phyloP scores from a whole-genome alignment of 441 rosid species.

The Rhodomyrtus psidioides region DNA sequence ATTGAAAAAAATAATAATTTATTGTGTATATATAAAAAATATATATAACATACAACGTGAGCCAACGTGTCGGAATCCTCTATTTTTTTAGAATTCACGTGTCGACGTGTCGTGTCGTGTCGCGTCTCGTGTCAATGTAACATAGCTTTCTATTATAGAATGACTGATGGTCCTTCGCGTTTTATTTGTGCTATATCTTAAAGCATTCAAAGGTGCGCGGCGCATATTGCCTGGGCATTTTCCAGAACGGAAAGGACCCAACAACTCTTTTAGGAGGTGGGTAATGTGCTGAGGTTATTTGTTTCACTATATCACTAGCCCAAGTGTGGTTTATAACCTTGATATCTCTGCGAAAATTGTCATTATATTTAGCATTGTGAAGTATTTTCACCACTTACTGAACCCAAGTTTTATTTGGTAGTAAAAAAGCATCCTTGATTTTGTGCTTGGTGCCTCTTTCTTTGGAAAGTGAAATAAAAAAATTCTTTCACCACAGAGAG shows the following conservation, averaged over 20 bases:
- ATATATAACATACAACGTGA: too few species aligned
- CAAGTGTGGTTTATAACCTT: background rate
- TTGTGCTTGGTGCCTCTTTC: background rate
- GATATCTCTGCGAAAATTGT: background rate
- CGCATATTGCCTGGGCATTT: conserved; percentile 86
- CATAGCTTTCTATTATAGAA: background rate
- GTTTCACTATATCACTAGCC: background rate
- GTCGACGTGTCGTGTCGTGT: too few species aligned
- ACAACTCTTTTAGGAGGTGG: conserved; percentile 94
- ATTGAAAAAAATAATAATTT: too few species aligned
- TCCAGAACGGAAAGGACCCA: conserved; percentile 82
- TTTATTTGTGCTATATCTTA: conserved; percentile 3
- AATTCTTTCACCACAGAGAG: background rate
- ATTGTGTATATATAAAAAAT: too few species aligned
- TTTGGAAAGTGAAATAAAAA: background rate
- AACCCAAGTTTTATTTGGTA: background rate
- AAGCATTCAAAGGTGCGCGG: conserved; percentile 82
- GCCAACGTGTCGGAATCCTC: too few species aligned
- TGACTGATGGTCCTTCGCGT: conserved; percentile 6
- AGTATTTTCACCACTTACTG: background rate
- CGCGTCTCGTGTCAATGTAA: too few species aligned
- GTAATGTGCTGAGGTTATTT: background rate
- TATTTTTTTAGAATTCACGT: too few species aligned
- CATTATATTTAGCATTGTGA: background rate
- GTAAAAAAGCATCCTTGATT: background rate